Base-by-base conservation (phyloP, 2,329 filamentous ascomycete genomes). In the Alternaria infectoria region DNA sequence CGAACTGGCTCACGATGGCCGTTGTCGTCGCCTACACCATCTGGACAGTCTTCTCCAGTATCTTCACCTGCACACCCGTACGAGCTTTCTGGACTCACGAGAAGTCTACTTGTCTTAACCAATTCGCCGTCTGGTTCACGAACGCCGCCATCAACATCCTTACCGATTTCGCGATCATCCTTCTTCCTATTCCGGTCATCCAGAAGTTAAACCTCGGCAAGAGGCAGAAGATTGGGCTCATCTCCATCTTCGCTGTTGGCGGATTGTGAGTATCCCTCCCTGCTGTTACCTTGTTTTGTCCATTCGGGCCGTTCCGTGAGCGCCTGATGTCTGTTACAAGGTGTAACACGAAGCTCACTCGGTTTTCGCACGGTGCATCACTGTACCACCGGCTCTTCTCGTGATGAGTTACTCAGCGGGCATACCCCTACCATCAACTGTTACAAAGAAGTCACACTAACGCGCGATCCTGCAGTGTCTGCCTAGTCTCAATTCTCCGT, bases 191-290 rank as follows among this genome's bases (percentile, higher is more conserved):
- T 61, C 77, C 76, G 1, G 73, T 79, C 1, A 74, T 80, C 26
- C 59, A 67, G 49, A 72, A 70, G 11, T 62, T 82, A 50, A 77
- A 76, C 17, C 69, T 82, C 21, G 73, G 76, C 10, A 65, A 62
- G 15, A 66, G 70, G 23, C 78, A 81, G 60, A 82, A 81, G 63
- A 62, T 74, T 40, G 76, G 77, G 9, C 66, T 82, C 5, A 70
- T 73, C 7, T 72, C 70, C 6, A 76, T 82, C 26, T 82, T 82
- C 52, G 74, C 76, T 7, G 66, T 82, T 11, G 81, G 80, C 26
- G 74, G 75, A 26, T 80, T 81, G 81, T 82, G 72, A 74, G 79
- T 78, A 52, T 54, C 47, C 45, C 15, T 47, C 36, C 21, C 10
- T 19, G 11, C n/a, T 54, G n/a, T 19, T 21, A 6, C 10, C 8